A percentile compares a stretch with the other conserved stretches of the same genome.
Evolutionary conservation across 305 asterid genomes (phyloP).

Genomic region (Fraxinus floribunda): DNA sequence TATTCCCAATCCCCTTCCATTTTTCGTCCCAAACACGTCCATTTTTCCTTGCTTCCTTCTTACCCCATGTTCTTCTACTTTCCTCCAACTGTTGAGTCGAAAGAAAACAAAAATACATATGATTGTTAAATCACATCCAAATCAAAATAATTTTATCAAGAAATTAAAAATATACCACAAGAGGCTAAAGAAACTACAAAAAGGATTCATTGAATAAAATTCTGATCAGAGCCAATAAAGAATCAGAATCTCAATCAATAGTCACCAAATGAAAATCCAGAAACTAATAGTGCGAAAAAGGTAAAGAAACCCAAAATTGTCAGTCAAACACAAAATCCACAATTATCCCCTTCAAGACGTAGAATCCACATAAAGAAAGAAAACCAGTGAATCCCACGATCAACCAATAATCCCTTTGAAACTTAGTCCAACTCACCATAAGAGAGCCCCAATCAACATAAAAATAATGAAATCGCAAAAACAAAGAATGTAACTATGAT

Average conservation of each 20-base stretch:
- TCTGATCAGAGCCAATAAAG: neutral
- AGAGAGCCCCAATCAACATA: neutral
- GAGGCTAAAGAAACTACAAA: neutral
- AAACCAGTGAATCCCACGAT: neutral
- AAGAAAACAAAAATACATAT: neutral
- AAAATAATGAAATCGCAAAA: neutral
- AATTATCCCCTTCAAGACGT: neutral
- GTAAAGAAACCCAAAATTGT: neutral
- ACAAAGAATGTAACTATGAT: neutral
- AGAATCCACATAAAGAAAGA: neutral
- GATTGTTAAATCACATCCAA: neutral
- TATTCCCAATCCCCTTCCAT: too few relatives aligned
- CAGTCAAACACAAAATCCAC: neutral
- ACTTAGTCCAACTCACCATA: neutral
- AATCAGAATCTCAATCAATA: neutral
- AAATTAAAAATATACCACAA: neutral
- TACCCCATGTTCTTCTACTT: constrained; percentile 39
- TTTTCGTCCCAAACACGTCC: too few relatives aligned
- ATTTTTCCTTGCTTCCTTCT: constrained; percentile 23
- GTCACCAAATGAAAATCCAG: neutral
- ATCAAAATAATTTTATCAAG: neutral
- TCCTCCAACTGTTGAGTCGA: constrained; percentile 32
- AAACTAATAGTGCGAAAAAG: neutral
- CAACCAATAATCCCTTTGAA: neutral
- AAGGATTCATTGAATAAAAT: neutral